Evolutionary conservation across 345 rosid genomes (phyloP).

Genomic region (Eucalyptus paniculata): DNA sequence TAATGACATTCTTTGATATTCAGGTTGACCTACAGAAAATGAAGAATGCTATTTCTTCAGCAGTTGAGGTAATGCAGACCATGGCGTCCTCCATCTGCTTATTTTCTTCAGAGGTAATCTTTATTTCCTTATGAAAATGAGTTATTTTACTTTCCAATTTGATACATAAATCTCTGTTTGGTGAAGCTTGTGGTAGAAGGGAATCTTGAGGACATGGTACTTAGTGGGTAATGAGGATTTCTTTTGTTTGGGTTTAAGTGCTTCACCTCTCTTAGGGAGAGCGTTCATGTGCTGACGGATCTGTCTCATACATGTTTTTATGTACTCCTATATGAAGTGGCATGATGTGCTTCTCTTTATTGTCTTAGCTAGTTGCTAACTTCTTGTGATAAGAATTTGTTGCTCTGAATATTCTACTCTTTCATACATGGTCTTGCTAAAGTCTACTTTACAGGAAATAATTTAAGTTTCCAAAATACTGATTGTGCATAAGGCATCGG

Average conservation of each 20-base stretch:
- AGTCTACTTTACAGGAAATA: not conserved
- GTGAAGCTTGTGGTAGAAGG: not conserved
- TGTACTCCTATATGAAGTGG: not conserved
- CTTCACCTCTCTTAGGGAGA: not conserved
- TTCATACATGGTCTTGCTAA: not conserved
- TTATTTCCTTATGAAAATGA: not conserved
- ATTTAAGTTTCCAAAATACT: not conserved
- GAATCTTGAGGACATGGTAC: not conserved
- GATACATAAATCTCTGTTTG: not conserved
- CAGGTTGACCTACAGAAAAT: conserved; percentile 73
- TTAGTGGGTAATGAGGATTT: not conserved
- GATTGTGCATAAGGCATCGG: not conserved
- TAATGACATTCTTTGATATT: not conserved
- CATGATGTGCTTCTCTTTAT: not conserved
- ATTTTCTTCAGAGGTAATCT: conserved; percentile 51
- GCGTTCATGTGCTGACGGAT: not conserved
- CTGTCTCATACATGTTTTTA: not conserved
- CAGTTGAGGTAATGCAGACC: conserved; percentile 82
- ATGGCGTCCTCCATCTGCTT: conserved; percentile 72
- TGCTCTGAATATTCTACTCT: not conserved
- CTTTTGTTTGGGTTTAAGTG: not conserved
- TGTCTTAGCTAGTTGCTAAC: not conserved
- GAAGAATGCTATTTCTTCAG: conserved; percentile 75
- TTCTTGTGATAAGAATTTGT: not conserved
- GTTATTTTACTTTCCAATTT: not conserved